Evolutionary conservation across 129 eudicot species (phyloP), one percentile per base, ranked within the genome.

Genomic region (Glebionis coronaria): DNA sequence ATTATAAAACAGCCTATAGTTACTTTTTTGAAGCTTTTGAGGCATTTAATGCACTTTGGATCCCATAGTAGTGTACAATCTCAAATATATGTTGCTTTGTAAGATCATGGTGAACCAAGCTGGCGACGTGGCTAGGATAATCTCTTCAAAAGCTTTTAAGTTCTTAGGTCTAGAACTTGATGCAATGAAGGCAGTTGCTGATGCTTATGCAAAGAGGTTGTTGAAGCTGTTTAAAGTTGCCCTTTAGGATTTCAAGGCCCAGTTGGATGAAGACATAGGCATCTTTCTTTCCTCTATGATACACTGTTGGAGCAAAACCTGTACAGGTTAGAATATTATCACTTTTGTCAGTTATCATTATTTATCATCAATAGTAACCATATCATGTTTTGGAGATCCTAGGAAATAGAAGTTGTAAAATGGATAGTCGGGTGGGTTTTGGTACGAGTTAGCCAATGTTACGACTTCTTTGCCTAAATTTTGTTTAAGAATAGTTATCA

Each of bases 261-360:
- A 88, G 68, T 71, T 88, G 49, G 95, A 88, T 67, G 95, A 88
- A 73, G 95, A 88, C 95, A 88, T 23, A 74, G 95, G 82, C 95
- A 84, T 65, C 78, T 88, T 25, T 84, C 91, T 2, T n/a, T n/a
- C n/a, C n/a, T n/a, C n/a, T n/a, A n/a, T n/a, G n/a, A n/a, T n/a
- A n/a, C n/a, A n/a, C n/a, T 80, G 12, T 44, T 84, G 90, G 87
- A 84, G 83, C 91, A 85, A 73, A 82, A 82, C 71, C 72, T 85
- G 58, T 88, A 90, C 87, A 85, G 90, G 85, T 79, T 83, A 60
- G 69, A 2, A 68, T 54, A 40, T 63, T 23, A 54, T 53, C n/a
- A n/a, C n/a, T n/a, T n/a, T n/a, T n/a, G n/a, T n/a, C n/a, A n/a
- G n/a, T n/a, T n/a, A n/a, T n/a, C n/a, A n/a, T n/a, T n/a, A n/a